Evolutionary conservation across 805 yeast genomes (phyloP), one percentile per base, ranked within the genome.

Genomic region (Millerozyma miso): DNA sequence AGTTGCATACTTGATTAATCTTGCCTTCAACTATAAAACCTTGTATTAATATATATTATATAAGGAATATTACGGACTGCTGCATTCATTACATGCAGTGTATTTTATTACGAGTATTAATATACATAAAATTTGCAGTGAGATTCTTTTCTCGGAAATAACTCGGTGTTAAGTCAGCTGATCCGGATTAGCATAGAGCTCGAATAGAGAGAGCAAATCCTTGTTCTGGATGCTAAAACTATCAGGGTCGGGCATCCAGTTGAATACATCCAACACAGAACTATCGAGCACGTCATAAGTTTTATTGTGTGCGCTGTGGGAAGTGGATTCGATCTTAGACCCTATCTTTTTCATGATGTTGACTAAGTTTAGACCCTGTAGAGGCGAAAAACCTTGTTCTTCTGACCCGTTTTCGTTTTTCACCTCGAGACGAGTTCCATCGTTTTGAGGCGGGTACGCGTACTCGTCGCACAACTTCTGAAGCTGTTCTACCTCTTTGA

Each of bases 391-490:
- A 19, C 33, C 17, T 16, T 26, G 18, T 6, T 14, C 18, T 14
- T 37, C 15, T 34, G 37, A 17, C 15, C n/a, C 17, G 26, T 42
- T n/a, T 43, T 46, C 37, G 50, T 61, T 35, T 56, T 58, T n/a
- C 10, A 23, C 29, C 10, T 55, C 59, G n/a, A n/a, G n/a, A n/a
- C n/a, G n/a, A 44, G 69, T 70, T 12, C 71, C 71, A 4, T 50
- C 40, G 38, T 66, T 52, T 47, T 23, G 10, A 23, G 29, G 10
- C 7, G 34, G 34, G n/a, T 32, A 32, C 7, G 34, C 34, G n/a
- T 69, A 67, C 39, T 70, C 74, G 31, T 67, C 71, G 38, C 70
- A 65, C 32, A 70, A 49, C 40, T 58, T 58, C 42, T 65, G 58
- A 33, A 70, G 52, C 45, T 63, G 62, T 33, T 62, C 56, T 18